These are phyloP conservation scores for Saururus chinensis DNA, from an alignment of 164 flowering plant species.

Conservation along the genomic window DNA sequence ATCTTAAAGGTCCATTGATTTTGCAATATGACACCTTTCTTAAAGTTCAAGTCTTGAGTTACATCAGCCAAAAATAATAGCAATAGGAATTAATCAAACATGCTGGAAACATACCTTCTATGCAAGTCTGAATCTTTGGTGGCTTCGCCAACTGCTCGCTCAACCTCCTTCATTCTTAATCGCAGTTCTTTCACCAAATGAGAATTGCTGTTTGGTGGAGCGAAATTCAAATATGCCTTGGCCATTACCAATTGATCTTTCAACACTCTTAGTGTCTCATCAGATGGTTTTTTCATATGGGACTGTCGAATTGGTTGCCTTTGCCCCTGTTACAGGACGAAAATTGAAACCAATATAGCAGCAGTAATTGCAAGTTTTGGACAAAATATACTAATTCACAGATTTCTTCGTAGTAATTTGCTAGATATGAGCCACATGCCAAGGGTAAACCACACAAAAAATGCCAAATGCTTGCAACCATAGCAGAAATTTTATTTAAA, in stretches of 20 bases:
- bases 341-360: neutral
- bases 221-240: conserved; percentile 59
- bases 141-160: conserved; percentile 57
- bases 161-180: conserved; percentile 60
- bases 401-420: too few relatives aligned
- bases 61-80: too few relatives aligned
- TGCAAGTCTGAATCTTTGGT: conserved; percentile 69
- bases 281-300: conserved; percentile 20
- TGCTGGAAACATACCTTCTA: conserved; percentile 40
- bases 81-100: too few relatives aligned
- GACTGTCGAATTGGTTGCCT: conserved; percentile 10
- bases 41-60: too few relatives aligned
- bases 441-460: too few relatives aligned
- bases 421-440: too few relatives aligned
- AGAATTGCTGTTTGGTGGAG: conserved; percentile 54
- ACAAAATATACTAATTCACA: too few relatives aligned
- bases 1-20: too few relatives aligned
- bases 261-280: conserved; percentile 67
- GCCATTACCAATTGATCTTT: conserved; percentile 83
- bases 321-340: conserved; percentile 24
- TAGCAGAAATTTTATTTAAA: too few relatives aligned
- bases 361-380: too few relatives aligned
- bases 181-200: conserved; percentile 73
- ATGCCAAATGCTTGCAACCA: too few relatives aligned
- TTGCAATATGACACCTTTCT: neutral